Evolutionary conservation across 2,329 filamentous ascomycete species (phyloP), one percentile per base, ranked within the genome.

Genomic region (Aspergillus unguis): DNA sequence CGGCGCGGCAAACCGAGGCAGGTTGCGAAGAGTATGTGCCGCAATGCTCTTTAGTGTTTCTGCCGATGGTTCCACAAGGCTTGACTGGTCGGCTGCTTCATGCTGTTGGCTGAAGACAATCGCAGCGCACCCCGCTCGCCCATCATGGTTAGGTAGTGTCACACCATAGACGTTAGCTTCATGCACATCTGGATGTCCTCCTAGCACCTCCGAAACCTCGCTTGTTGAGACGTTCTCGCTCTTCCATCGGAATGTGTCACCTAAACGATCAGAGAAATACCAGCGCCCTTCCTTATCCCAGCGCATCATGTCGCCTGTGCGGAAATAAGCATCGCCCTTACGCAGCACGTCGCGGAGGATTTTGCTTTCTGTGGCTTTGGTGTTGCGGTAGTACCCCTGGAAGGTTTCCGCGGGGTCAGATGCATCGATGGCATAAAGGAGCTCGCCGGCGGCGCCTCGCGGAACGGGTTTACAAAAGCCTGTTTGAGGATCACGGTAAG

Each of bases 101-200:
- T 65, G 59, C 4, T 75, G 72, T 25, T 77, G 74, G n/a, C 76
- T 73, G 9, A 83, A 71, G 6, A 90, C 74, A 1, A 95, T 71
- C 5, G 88, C 87, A 0, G 85, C 90, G 62, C 91, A 95, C 2
- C 91, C 91, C 0, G 89, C 90, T 27, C 90, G 80, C 17, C 90
- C 90, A 63, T 95, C 90, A 65, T 95, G 89, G 58, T 88, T 79
- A 0, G 90, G 90, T 6, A 95, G 72, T 38, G 83, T 71, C 2
- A 95, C 88, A 35, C 90, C 90, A 64, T 95, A 95, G 28, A 95
- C 90, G 62, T 95, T 95, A 31, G 88, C 87, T 73, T 95, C 90
- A 31, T 80, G 75, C 10, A 95, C 78, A 1, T 77, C 75, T 0
- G 84, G 76, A 65, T 91, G 86, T 0, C 77, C 72, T 10, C 88